A percentile compares a stretch with the other conserved stretches of the same genome.
These are phyloP conservation scores for Rhododendron kiyosumense DNA, from an alignment of 148 eudicot genomes.

Conservation along the genomic window DNA sequence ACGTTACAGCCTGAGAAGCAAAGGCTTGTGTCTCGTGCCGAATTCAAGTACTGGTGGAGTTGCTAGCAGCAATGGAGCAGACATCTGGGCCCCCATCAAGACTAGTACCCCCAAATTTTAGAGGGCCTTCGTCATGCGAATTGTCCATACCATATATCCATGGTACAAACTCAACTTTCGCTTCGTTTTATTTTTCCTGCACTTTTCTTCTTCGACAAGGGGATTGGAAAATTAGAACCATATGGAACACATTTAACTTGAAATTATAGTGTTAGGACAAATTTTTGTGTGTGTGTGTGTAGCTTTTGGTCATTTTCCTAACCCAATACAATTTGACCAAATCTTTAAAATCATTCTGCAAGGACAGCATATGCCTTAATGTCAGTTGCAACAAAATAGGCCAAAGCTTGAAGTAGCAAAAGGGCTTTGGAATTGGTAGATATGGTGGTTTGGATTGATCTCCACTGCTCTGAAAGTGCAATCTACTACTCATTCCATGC, in stretches of 20 bases:
- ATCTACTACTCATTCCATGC: neutral
- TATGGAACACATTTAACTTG: neutral
- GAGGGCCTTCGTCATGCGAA: neutral
- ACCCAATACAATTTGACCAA: neutral
- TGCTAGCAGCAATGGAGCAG: slow-evolving; percentile 84
- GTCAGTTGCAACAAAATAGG: neutral
- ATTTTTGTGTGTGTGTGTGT: neutral
- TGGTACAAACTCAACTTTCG: neutral
- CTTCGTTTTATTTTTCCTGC: neutral
- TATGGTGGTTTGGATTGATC: neutral
- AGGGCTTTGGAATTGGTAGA: neutral
- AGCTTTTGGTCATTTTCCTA: neutral
- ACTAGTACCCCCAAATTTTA: slow-evolving; percentile 31
- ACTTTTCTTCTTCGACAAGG: neutral
- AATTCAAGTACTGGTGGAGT: slow-evolving; percentile 55
- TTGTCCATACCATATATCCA: neutral
- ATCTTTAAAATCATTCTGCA: neutral
- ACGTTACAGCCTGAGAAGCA: slow-evolving; percentile 52
- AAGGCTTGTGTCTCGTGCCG: slow-evolving; percentile 85
- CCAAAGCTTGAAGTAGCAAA: neutral
- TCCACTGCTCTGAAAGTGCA: neutral
- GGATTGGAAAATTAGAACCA: neutral
- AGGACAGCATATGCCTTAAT: neutral
- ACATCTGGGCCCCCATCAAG: slow-evolving; percentile 82
- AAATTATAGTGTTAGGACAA: neutral